Conservation (phyloP, 352 stramenopile species). For the Stephanocyclus meneghinianus region DNA sequence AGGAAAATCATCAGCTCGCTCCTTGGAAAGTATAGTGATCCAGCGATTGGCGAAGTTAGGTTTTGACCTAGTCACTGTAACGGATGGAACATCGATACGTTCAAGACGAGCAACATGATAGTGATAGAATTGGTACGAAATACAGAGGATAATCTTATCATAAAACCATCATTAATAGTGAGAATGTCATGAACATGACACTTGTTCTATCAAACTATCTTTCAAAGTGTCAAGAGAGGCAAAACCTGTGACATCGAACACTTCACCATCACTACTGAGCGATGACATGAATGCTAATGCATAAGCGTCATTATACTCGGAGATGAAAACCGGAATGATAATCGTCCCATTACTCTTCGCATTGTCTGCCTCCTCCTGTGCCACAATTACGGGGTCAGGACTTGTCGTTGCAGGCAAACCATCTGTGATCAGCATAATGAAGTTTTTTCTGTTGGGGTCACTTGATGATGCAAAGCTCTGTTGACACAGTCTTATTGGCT, state of each 20-base stretch:
- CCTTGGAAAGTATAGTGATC: slow-evolving; percentile 70
- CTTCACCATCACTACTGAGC: slow-evolving; percentile 31
- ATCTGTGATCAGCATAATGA: slow-evolving; percentile 56
- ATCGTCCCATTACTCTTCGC: slow-evolving; percentile 30
- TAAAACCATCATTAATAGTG: not conserved
- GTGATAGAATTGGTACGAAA: not conserved
- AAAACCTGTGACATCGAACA: slow-evolving; percentile 53
- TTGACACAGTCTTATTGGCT: slow-evolving; percentile 41
- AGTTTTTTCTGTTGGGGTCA: slow-evolving; percentile 21
- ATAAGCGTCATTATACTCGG: slow-evolving; percentile 17
- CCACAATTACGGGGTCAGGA: slow-evolving; percentile 18
- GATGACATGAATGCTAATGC: slow-evolving; percentile 26
- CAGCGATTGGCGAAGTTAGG: slow-evolving; percentile 55
- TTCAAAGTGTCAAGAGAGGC: slow-evolving; percentile 29
- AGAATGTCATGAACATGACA: slow-evolving; percentile 25
- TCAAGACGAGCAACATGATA: slow-evolving; percentile 1
- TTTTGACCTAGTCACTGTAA: slow-evolving; percentile 63
- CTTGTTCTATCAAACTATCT: slow-evolving; percentile 35
- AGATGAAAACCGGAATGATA: slow-evolving; percentile 57
- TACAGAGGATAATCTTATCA: not conserved
- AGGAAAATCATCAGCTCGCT: slow-evolving; percentile 64
- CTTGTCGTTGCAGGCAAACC: slow-evolving; percentile 16
- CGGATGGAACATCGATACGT: slow-evolving; percentile 57
- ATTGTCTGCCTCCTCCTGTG: slow-evolving; percentile 16
- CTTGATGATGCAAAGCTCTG: slow-evolving; percentile 6